Conservation (phyloP, 2,329 filamentous ascomycete genomes). For the Neofusicoccum kwambonambiense region DNA sequence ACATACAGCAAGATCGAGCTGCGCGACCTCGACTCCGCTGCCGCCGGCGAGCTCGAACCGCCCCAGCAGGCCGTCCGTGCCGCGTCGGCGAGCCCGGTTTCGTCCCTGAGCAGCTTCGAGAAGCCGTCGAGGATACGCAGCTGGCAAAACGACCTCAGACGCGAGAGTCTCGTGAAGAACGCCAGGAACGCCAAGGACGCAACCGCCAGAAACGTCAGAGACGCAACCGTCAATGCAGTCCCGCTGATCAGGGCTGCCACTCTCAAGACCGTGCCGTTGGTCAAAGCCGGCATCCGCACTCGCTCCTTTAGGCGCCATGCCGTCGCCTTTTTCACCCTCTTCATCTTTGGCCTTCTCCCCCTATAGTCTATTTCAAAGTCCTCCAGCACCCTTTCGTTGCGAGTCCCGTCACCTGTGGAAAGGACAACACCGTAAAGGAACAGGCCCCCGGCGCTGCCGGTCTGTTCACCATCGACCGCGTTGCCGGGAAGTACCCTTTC, state of each 20-base stretch:
- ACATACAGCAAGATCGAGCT: neutral
- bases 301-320: neutral
- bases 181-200: neutral
- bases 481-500: constrained; percentile 29
- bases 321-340: neutral
- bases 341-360: neutral
- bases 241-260: neutral
- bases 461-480: constrained; percentile 31
- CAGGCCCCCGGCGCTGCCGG: neutral
- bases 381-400: neutral
- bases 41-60: neutral
- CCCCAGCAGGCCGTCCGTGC: neutral
- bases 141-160: neutral
- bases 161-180: neutral
- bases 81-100: neutral
- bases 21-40: neutral
- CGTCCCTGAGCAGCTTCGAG: neutral
- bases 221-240: neutral
- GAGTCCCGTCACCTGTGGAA: neutral
- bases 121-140: neutral
- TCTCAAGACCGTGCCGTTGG: neutral
- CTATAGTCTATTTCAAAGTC: neutral
- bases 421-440: neutral
- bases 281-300: neutral
- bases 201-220: no score